A percentile compares a stretch with the other conserved stretches of the same genome.
Conservation (phyloP, 805 yeast species). For the Sungouiozyma intestinalis region DNA sequence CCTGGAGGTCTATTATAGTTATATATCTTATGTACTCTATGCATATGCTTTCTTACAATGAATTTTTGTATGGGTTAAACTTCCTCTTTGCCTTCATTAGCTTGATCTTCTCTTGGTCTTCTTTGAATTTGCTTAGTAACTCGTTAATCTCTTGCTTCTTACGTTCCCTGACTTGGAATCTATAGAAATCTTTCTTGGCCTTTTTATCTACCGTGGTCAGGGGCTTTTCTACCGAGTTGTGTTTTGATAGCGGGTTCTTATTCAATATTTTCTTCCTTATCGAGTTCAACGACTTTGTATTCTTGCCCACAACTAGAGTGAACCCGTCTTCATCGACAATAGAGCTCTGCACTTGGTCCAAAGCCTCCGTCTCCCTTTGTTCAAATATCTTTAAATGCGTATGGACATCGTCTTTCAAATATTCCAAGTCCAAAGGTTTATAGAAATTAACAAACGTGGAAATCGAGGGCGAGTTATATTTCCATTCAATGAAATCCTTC, state of each 20-base stretch:
- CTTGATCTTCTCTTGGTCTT: conserved; percentile 79
- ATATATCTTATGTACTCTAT: not conserved
- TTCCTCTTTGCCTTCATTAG: conserved; percentile 69
- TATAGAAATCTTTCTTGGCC: conserved; percentile 80
- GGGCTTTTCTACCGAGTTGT: conserved; percentile 16
- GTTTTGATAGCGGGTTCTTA: conserved; percentile 26
- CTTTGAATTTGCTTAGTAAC: conserved; percentile 69
- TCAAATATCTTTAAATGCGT: conserved; percentile 58
- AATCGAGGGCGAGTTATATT: conserved; percentile 27
- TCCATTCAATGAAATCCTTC: conserved; percentile 28
- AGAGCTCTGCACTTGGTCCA: conserved; percentile 44
- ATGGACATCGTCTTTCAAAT: conserved; percentile 47
- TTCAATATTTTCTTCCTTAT: conserved; percentile 26
- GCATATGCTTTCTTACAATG: not conserved
- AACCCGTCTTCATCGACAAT: conserved; percentile 90
- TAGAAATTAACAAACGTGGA: conserved; percentile 35
- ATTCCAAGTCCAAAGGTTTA: conserved; percentile 37
- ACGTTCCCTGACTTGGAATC: conserved; percentile 90
- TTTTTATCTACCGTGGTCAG: conserved; percentile 46
- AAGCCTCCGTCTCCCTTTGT: conserved; percentile 52
- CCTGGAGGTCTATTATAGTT: conserved; percentile 23
- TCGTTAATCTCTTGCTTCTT: conserved; percentile 91
- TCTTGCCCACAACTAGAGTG: conserved; percentile 79
- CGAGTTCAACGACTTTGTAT: conserved; percentile 58
- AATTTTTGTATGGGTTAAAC: conserved; percentile 66